These are phyloP conservation scores for Phlebiopsis gigantea DNA, from an alignment of 768 basidiomycete species.

Conservation along the genomic window DNA sequence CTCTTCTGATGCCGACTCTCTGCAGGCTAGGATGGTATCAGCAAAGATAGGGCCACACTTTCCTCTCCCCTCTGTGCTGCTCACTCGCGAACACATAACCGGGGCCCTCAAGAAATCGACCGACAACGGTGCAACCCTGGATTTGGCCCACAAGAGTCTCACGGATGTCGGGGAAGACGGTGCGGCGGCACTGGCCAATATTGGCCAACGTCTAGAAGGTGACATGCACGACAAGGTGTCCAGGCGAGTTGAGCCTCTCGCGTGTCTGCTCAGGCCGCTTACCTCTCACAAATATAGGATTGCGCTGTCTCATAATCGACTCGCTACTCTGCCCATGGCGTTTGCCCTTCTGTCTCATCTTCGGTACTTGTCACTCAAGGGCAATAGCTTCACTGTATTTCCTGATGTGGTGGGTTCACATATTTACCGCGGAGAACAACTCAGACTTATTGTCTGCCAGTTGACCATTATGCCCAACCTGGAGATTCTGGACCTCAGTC, in stretches of 20 bases:
- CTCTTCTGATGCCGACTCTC: slow-evolving; percentile 7
- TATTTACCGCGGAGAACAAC: slow-evolving; percentile 4
- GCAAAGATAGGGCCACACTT: slow-evolving; percentile 18
- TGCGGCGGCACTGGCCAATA: slow-evolving; percentile 69
- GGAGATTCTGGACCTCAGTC: slow-evolving; percentile 92
- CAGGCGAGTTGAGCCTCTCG: neutral
- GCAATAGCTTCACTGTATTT: slow-evolving; percentile 76
- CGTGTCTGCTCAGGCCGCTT: neutral
- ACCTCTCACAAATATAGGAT: slow-evolving; percentile 44
- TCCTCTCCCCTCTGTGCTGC: slow-evolving; percentile 32
- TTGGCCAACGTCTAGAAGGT: slow-evolving; percentile 38
- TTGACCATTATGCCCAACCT: slow-evolving; percentile 79
- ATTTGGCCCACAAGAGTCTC: slow-evolving; percentile 75
- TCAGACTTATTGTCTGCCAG: slow-evolving; percentile 33
- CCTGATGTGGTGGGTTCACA: slow-evolving; percentile 73
- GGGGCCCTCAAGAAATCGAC: slow-evolving; percentile 62
- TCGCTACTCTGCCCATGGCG: slow-evolving; percentile 69
- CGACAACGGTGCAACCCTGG: slow-evolving; percentile 79
- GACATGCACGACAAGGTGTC: slow-evolving; percentile 10
- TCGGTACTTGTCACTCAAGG: slow-evolving; percentile 83
- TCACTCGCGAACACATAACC: slow-evolving; percentile 53
- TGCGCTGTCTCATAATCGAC: slow-evolving; percentile 79
- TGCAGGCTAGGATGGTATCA: neutral
- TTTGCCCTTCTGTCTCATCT: slow-evolving; percentile 70
- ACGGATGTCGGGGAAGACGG: slow-evolving; percentile 71